Conservation (phyloP, 495 filamentous ascomycete genomes). For the Mytilinidion resinicola region DNA sequence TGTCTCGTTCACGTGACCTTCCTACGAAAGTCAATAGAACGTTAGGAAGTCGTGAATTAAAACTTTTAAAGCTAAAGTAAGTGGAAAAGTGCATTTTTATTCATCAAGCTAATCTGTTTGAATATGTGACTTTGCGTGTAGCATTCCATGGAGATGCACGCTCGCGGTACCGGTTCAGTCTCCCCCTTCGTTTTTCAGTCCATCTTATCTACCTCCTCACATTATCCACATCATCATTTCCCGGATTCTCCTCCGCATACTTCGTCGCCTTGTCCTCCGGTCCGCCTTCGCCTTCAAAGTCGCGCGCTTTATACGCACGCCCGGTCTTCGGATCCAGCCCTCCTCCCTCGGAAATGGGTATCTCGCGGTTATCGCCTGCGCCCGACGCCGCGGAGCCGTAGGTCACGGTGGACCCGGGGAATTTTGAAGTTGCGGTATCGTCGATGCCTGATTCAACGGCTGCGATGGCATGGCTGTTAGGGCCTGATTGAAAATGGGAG, state of each 20-base stretch:
- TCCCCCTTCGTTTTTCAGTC: too few species aligned
- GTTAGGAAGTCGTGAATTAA: too few species aligned
- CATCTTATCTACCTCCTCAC: slow-evolving; percentile 33
- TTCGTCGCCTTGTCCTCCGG: slow-evolving; percentile 45
- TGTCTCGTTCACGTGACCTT: too few species aligned
- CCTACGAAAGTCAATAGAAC: too few species aligned
- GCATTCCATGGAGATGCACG: too few species aligned
- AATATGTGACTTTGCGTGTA: too few species aligned
- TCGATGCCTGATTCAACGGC: slow-evolving; percentile 51
- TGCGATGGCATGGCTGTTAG: slow-evolving; percentile 27
- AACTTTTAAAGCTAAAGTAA: too few species aligned
- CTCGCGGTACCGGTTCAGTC: too few species aligned
- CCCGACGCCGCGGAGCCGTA: slow-evolving; percentile 45
- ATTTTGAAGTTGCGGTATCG: slow-evolving; percentile 41
- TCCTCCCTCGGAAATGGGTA: slow-evolving; percentile 49
- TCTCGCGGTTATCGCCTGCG: slow-evolving; percentile 48
- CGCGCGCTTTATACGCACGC: slow-evolving; percentile 40
- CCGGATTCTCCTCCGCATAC: slow-evolving; percentile 36
- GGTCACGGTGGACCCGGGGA: slow-evolving; percentile 41
- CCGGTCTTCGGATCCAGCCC: slow-evolving; percentile 42
- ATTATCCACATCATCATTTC: slow-evolving; percentile 43
- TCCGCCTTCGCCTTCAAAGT: slow-evolving; percentile 48
- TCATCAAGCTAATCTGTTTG: too few species aligned
- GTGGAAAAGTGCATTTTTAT: too few species aligned
- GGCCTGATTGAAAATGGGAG: neutral